Percentiles rank a stretch among this genome's conserved stretches.
Conservation (phyloP, 2,329 filamentous ascomycete genomes). For the Fusarium caatingaense region DNA sequence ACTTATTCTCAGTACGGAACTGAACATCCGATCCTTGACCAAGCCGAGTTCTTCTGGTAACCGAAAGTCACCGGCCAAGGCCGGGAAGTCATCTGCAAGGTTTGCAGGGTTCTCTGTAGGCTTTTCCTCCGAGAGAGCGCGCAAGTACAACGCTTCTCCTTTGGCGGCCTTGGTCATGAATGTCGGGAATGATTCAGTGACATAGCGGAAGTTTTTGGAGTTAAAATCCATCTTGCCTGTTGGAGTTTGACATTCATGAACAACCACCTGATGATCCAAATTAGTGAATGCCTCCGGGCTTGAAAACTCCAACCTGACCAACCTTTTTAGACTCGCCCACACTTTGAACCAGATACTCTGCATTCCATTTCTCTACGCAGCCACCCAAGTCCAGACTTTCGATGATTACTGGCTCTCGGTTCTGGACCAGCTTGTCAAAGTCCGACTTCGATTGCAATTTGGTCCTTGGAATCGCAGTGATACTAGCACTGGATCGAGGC, state of each 20-base stretch:
- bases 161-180: slow-evolving; percentile 71
- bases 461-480: slow-evolving; percentile 61
- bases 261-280: slow-evolving; percentile 65
- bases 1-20: slow-evolving; percentile 82
- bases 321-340: slow-evolving; percentile 73
- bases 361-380: slow-evolving; percentile 75
- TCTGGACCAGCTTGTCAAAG: slow-evolving; percentile 69
- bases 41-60: slow-evolving; percentile 71
- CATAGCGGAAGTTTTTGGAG: slow-evolving; percentile 84
- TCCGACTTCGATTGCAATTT: slow-evolving; percentile 63
- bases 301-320: neutral
- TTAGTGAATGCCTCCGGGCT: slow-evolving; percentile 5
- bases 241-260: slow-evolving; percentile 72
- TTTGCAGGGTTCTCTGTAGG: slow-evolving; percentile 78
- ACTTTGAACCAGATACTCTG: slow-evolving; percentile 72
- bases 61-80: slow-evolving; percentile 74
- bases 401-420: slow-evolving; percentile 69
- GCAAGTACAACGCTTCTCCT: slow-evolving; percentile 78
- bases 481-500: slow-evolving; percentile 21
- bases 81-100: slow-evolving; percentile 77
- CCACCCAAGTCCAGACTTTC: slow-evolving; percentile 73
- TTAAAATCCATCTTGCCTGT: slow-evolving; percentile 81
- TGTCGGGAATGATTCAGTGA: slow-evolving; percentile 71
- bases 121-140: slow-evolving; percentile 76
- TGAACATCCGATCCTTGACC: slow-evolving; percentile 74